Conservation (phyloP, 805 yeast genomes). For the Metschnikowia santaceciliae region DNA sequence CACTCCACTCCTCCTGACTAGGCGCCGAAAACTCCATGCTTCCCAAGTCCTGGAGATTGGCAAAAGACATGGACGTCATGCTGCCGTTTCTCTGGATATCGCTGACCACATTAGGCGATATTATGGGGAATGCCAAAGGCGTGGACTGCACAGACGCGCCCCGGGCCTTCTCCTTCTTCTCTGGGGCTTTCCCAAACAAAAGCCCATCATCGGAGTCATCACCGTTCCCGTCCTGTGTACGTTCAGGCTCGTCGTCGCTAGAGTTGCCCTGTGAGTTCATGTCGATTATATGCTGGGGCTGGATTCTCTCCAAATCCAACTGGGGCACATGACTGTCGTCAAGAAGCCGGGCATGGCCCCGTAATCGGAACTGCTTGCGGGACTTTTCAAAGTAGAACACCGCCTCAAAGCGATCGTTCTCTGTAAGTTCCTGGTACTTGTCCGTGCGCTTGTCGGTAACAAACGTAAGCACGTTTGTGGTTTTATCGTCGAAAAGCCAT, state of each 20-base stretch:
- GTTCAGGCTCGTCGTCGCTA: conserved; percentile 13
- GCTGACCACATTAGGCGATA: conserved; percentile 25
- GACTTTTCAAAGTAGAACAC: conserved; percentile 65
- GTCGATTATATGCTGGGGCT: conserved; percentile 23
- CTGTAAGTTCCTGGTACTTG: conserved; percentile 51
- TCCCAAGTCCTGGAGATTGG: conserved; percentile 26
- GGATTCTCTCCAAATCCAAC: conserved; percentile 29
- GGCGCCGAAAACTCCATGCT: conserved; percentile 41
- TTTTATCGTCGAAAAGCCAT: conserved; percentile 65
- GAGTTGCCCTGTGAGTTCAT: conserved; percentile 18
- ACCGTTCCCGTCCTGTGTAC: background rate
- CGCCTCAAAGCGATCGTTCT: conserved; percentile 63
- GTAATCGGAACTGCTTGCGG: conserved; percentile 67
- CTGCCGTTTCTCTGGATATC: conserved; percentile 19
- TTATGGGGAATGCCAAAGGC: conserved; percentile 25
- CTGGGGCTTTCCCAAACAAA: conserved; percentile 7
- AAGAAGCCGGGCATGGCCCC: conserved; percentile 56
- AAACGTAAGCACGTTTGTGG: conserved; percentile 63
- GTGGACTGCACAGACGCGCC: conserved; percentile 9
- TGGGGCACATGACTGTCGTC: conserved; percentile 31
- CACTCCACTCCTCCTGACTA: conserved; percentile 59
- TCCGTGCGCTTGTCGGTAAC: conserved; percentile 69
- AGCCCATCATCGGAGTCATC: conserved; percentile 14
- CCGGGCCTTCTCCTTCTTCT: background rate
- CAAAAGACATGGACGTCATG: conserved; percentile 23